phyloP scores from a whole-genome alignment of 768 basidiomycete species.

The Asterophora lycoperdoides region DNA sequence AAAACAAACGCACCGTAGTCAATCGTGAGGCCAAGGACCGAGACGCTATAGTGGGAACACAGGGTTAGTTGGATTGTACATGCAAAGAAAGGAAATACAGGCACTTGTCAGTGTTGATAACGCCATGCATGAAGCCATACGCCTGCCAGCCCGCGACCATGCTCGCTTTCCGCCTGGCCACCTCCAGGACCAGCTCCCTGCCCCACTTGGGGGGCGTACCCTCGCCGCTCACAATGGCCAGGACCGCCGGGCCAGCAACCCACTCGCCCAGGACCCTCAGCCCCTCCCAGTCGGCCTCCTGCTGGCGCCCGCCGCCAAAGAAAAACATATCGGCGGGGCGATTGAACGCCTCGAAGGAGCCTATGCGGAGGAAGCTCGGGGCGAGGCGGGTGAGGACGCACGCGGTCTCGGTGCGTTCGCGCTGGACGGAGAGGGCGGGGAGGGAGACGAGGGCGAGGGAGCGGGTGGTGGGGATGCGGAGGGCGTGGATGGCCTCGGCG shows the following conservation, averaged over 20 bases:
- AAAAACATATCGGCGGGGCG: conserved; percentile 62
- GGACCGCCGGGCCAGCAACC: conserved; percentile 52
- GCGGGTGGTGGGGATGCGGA: conserved; percentile 85
- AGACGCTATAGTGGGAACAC: conserved; percentile 55
- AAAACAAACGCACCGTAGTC: conserved; percentile 53
- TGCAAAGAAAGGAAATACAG: not conserved
- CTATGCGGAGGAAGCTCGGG: conserved; percentile 89
- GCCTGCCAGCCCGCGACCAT: conserved; percentile 98
- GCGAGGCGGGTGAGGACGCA: conserved; percentile 78
- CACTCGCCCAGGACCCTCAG: conserved; percentile 74
- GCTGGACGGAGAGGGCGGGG: conserved; percentile 65
- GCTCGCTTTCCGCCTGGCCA: conserved; percentile 76
- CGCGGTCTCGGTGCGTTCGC: conserved; percentile 72
- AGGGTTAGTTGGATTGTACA: conserved; percentile 12
- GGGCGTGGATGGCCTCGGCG: conserved; percentile 79
- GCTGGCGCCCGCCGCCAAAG: conserved; percentile 77
- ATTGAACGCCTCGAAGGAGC: conserved; percentile 83
- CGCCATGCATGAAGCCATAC: conserved; percentile 92
- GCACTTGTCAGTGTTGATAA: conserved; percentile 99
- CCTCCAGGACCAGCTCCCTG: conserved; percentile 67
- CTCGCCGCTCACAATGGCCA: too few relatives aligned
- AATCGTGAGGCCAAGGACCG: conserved; percentile 70
- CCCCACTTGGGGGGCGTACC: too few relatives aligned
- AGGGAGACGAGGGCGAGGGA: conserved; percentile 76
- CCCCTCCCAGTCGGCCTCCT: conserved; percentile 68